Percentiles rank a stretch among this genome's conserved stretches.
These are phyloP conservation scores for Cicer arietinum DNA, from an alignment of 306 rosid genomes.

Conservation along the genomic window DNA sequence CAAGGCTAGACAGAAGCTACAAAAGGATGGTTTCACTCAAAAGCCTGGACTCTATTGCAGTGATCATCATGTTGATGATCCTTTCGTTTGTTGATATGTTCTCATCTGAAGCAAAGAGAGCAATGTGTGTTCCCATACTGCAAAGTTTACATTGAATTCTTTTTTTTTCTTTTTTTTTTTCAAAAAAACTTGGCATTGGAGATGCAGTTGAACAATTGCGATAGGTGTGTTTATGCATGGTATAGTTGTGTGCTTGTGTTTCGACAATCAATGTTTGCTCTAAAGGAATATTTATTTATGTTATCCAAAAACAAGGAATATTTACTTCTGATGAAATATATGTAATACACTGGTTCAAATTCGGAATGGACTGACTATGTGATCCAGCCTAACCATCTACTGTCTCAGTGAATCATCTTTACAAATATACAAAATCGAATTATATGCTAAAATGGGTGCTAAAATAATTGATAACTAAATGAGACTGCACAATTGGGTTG, in stretches of 20 bases:
- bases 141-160: not conserved
- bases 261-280: conserved; percentile 32
- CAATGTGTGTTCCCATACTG: conserved; percentile 8
- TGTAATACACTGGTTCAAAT: conserved; percentile 52
- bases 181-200: not conserved
- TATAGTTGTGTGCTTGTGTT: conserved; percentile 16
- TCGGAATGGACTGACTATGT: conserved; percentile 41
- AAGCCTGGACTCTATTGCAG: conserved; percentile 92
- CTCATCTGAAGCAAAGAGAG: conserved; percentile 31
- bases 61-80: conserved; percentile 66
- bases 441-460: conserved; percentile 55
- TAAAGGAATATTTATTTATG: conserved; percentile 45
- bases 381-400: conserved; percentile 52
- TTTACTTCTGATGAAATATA: conserved; percentile 46
- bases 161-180: not conserved
- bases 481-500: conserved; percentile 58
- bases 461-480: conserved; percentile 32
- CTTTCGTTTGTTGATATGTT: conserved; percentile 56
- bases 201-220: conserved; percentile 1
- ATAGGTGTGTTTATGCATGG: not conserved
- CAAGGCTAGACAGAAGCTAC: conserved; percentile 66
- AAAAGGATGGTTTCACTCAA: conserved; percentile 72
- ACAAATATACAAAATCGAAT: conserved; percentile 64
- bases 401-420: conserved; percentile 46
- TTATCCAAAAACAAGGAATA: conserved; percentile 26